Base-by-base conservation (phyloP, 1,284 basidiomycete species). In the Gomphus sp. region DNA sequence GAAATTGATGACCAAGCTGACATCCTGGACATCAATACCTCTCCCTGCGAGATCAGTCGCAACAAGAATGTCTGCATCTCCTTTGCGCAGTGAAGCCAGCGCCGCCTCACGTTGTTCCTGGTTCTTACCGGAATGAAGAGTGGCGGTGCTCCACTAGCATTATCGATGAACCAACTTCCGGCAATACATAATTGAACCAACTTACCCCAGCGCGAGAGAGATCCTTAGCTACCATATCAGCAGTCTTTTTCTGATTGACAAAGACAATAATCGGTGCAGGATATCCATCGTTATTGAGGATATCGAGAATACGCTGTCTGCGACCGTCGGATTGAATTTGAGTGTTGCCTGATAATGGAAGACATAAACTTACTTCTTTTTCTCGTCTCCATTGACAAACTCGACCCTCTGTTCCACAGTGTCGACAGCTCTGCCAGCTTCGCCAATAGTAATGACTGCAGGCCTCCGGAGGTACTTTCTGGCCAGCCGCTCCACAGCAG, bases 191-290 rank as follows among this genome's bases (percentile, higher is more conserved):
- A 39, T 56, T 34, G 56, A 50, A 60, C 28, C 67, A 11, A 74
- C 80, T 53, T 70, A 92, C 84, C 47, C 91, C 91, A 43, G 86
- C 88, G 58, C 92, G 87, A 56, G 86, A 84, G 8, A 99, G 77
- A 68, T 97, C 94, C 70, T 92, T 92, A 44, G 92, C 89, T 25
- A 99, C 90, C 84, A 92, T 89, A 69, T 99, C 96, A 50, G 95
- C 96, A 6, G 92, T 95, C 79, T 96, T 96, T 80, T 98, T 99
- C 73, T 98, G 95, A 73, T 98, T 99, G 77, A 98, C 94, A 74
- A 99, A 99, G 12, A 96, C 91, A 64, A 99, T 99, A 68, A 99
- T 98, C 1, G 97, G 97, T 31, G 96, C 85, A 31, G 84, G 73
- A 72, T 88, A 92, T 58, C 81, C 78, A 44, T 84, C 86, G 62